Evolutionary conservation across 1,284 basidiomycete species (phyloP), one percentile per base, ranked within the genome.

Genomic region (Schizophyllum amplum): DNA sequence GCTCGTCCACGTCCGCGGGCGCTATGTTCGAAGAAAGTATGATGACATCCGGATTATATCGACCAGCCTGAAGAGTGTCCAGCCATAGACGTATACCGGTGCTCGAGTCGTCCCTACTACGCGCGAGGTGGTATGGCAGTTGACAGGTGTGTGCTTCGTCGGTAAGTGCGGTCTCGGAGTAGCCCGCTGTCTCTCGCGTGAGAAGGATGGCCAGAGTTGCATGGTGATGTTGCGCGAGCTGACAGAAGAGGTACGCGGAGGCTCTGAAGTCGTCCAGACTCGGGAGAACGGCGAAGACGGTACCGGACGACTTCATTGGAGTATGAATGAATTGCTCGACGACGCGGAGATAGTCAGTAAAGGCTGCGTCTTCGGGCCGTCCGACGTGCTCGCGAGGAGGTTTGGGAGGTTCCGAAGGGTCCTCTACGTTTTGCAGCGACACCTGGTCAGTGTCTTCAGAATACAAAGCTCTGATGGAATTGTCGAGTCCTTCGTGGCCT

Each of bases 21-120:
- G 61, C 59, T 46, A 69, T 65, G 15, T 68, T 62, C 56, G 74
- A 60, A 33, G 69, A 65, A 24, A 78, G 61, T 4, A 79, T 51
- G 24, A 78, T 54, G 51, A 69, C 67, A 24, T 67, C 59, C 24
- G 62, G 53, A 55, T 57, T 57, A 27, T 62, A 53, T 49, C 55
- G 4, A 25, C 42, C 42, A 24, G 11, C 33, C 17, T 42, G 33
- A 9, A 42, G 7, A 2, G 33, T 42, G 13, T 57, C 25, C 54
- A 66, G 17, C 49, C 48, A 51, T 24, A 54, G 61, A 50, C 63
- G 55, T 46, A 57, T 57, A 22, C 20, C 21, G 11, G 9, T 20
- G 21, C 21, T 22, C 13, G 21, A 22, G 48, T 50, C 20, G 11
- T 22, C 48, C 11, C 13, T 11, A 17, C 48, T 20, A 20, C 24